Base-by-base conservation (phyloP, 2,329 filamentous ascomycete species). In the Alternaria sp. region DNA sequence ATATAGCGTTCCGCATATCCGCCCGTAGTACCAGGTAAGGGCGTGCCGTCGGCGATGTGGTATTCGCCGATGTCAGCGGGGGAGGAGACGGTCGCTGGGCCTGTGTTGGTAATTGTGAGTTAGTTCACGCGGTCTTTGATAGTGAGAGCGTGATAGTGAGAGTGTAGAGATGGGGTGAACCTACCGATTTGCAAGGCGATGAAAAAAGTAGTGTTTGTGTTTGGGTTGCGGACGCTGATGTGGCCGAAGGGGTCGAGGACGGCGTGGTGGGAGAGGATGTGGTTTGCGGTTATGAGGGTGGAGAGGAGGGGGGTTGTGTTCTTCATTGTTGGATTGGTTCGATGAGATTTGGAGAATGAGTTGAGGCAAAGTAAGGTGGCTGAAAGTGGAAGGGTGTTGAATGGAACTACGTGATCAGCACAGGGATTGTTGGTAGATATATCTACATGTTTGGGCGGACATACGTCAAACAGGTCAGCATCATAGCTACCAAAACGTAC, bases 171-270 rank as follows among this genome's bases (percentile, higher is more conserved):
- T n/a, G n/a, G n/a, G n/a, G n/a, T n/a, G n/a, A n/a, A n/a, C n/a
- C 21, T 21, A 21, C 21, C 70, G 19, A 68, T 55, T 12, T 74
- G 73, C 19, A 74, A 66, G 12, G 80, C 76, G 26, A 83, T 73
- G 72, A 81, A 82, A 71, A 82, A 83, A 0, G 76, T 81, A 2
- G 77, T 68, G 4, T 80, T 73, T 6, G 83, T 80, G 13, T 65
- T 61, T 0, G 84, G 83, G 60, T 86, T 81, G 4, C 85, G 79
- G 32, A 85, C 75, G 10, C 84, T 85, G n/a, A 87, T 72, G 60
- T 87, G 85, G 21, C 85, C 84, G 65, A 83, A 85, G 3, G 83
- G 82, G 61, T 86, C 85, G 30, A 87, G 75, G 9, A 86, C 81
- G 46, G 75, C 72, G 43, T 85, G 80, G 59, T 84, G 75, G 67